Percentiles rank a stretch among this genome's conserved stretches.
These are phyloP conservation scores for Apiospora saccharicola DNA, from an alignment of 2,329 filamentous ascomycete genomes.

Conservation along the genomic window DNA sequence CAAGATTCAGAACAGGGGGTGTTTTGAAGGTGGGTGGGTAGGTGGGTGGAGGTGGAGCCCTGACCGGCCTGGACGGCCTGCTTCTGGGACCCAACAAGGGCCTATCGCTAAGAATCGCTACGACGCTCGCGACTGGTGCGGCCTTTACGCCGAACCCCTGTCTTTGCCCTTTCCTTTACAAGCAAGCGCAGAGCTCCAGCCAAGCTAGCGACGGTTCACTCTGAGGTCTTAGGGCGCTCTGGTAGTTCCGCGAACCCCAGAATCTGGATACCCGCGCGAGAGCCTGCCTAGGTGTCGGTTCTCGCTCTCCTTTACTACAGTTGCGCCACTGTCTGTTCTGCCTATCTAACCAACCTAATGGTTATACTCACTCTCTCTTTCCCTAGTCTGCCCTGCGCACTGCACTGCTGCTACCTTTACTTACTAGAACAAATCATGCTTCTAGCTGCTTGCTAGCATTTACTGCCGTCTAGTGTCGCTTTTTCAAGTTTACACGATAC, in stretches of 20 bases:
- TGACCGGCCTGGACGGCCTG: neutral
- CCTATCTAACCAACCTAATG: neutral
- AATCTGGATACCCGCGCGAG: slow-evolving; percentile 22
- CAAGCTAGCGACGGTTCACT: neutral
- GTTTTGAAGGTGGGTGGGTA: neutral
- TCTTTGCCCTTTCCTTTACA: neutral
- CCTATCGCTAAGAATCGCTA: neutral
- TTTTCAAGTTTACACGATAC: neutral
- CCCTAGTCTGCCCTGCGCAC: neutral
- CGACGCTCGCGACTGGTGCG: neutral
- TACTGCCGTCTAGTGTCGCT: slow-evolving; percentile 2
- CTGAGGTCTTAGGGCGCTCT: slow-evolving; percentile 3
- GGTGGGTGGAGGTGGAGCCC: slow-evolving; percentile 8
- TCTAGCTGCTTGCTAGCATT: neutral
- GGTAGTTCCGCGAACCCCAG: slow-evolving; percentile 22
- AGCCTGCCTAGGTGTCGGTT: slow-evolving; percentile 26
- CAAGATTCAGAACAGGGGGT: slow-evolving; percentile 5
- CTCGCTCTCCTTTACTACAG: slow-evolving; percentile 17
- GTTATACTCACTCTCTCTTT: neutral
- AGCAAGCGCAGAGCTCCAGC: neutral
- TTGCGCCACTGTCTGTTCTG: neutral
- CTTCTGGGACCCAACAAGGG: too few relatives aligned
- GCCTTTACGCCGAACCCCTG: slow-evolving; percentile 15
- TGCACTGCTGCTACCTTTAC: neutral
- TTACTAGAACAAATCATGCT: slow-evolving; percentile 3